phyloP scores from a whole-genome alignment of 495 filamentous ascomycete genomes.

The Staphylotrichum tortipilum region DNA sequence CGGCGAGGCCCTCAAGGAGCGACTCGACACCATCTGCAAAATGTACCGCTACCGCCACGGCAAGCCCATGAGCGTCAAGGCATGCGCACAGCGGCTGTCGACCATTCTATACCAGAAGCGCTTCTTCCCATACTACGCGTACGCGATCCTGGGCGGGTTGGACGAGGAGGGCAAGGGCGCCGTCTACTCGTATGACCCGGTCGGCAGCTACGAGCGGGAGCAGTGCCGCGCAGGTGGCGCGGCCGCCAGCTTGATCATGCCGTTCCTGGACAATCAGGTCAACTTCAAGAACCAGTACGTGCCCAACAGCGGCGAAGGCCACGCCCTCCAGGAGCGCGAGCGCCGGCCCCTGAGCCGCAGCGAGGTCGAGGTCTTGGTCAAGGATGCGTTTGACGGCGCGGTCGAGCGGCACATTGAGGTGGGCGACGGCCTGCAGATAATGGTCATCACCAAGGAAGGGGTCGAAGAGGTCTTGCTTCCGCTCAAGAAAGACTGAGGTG shows the following conservation, averaged over 20 bases:
- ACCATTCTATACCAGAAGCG: constrained; percentile 94
- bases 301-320: constrained; percentile 76
- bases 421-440: constrained; percentile 91
- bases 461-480: constrained; percentile 76
- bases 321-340: constrained; percentile 63
- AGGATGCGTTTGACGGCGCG: constrained; percentile 95
- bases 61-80: constrained; percentile 83
- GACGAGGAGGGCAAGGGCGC: constrained; percentile 94
- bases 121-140: constrained; percentile 97
- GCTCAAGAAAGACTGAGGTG: constrained; percentile 70
- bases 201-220: constrained; percentile 93
- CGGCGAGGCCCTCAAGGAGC: constrained; percentile 80
- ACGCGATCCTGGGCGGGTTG: constrained; percentile 84
- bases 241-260: constrained; percentile 96
- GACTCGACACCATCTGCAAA: constrained; percentile 83
- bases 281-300: constrained; percentile 99
- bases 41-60: constrained; percentile 96
- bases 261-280: constrained; percentile 98
- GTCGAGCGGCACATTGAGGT: constrained; percentile 99
- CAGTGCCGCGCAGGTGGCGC: constrained; percentile 91
- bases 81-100: constrained; percentile 83
- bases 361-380: constrained; percentile 76
- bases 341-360: constrained; percentile 55
- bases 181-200: constrained; percentile 93
- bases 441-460: constrained; percentile 79